These are phyloP conservation scores for Brassica incana DNA, from an alignment of 345 rosid genomes.

Conservation along the genomic window DNA sequence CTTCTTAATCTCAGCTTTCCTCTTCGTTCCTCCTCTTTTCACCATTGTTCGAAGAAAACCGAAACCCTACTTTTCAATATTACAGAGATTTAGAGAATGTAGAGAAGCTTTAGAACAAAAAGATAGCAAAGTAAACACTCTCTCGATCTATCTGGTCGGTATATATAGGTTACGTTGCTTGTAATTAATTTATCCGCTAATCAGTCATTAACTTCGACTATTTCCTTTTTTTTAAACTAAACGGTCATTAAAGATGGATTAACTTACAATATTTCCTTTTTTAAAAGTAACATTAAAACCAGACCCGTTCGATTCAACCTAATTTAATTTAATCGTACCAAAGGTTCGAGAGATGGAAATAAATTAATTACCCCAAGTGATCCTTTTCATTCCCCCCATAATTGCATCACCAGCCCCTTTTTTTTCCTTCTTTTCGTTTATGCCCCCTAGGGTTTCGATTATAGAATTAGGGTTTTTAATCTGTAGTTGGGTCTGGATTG, in stretches of 20 bases:
- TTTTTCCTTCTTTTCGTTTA: not conserved
- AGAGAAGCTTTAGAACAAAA: not conserved
- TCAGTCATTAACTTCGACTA: not conserved
- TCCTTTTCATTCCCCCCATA: not conserved
- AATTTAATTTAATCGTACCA: not conserved
- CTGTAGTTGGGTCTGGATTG: too few species aligned
- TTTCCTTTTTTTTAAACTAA: not conserved
- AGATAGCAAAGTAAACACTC: not conserved
- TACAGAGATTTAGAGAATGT: not conserved
- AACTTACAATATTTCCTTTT: not conserved
- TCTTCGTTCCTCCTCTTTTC: conserved; percentile 14
- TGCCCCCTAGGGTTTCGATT: not conserved
- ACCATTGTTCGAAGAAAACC: not conserved
- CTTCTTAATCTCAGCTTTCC: not conserved
- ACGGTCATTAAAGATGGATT: not conserved
- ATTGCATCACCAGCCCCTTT: not conserved
- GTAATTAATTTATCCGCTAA: not conserved
- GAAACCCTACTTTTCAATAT: not conserved
- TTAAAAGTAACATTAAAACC: not conserved
- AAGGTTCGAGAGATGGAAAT: conserved; percentile 1
- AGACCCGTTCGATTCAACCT: too few species aligned
- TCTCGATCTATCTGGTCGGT: not conserved
- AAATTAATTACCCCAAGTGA: not conserved
- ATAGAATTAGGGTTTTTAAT: not conserved
- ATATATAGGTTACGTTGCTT: not conserved